A percentile compares a stretch with the other conserved stretches of the same genome.
phyloP scores from a whole-genome alignment of 1,139 yeast genomes.

The Pichia sp. region DNA sequence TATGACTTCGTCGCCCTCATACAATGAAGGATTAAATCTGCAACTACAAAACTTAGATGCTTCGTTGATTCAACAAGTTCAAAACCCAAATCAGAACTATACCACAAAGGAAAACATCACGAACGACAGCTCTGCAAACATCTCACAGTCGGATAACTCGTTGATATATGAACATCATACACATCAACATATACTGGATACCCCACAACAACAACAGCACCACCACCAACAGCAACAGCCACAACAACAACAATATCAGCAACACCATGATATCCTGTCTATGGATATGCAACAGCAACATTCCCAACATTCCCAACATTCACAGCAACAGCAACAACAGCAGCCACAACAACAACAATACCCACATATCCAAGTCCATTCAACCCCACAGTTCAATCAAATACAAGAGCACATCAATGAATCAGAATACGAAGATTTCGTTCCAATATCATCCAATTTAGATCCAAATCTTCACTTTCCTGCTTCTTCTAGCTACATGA shows the following conservation, averaged over 20 bases:
- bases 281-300: slow-evolving; percentile 16
- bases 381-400: slow-evolving; percentile 7
- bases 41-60: slow-evolving; percentile 22
- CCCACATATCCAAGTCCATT: background rate
- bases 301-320: slow-evolving; percentile 6
- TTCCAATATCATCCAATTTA: slow-evolving; percentile 25
- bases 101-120: slow-evolving; percentile 5
- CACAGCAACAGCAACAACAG: background rate
- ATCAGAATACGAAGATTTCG: slow-evolving; percentile 24
- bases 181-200: background rate
- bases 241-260: slow-evolving; percentile 8
- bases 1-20: slow-evolving; percentile 25
- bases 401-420: slow-evolving; percentile 5
- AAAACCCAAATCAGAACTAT: slow-evolving; percentile 6
- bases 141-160: slow-evolving; percentile 11
- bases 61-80: background rate
- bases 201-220: background rate
- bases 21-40: slow-evolving; percentile 20
- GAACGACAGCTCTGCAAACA: background rate
- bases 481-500: slow-evolving; percentile 29
- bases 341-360: slow-evolving; percentile 5
- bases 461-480: slow-evolving; percentile 27
- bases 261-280: no score
- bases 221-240: background rate
- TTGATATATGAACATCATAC: slow-evolving; percentile 5